phyloP scores from a whole-genome alignment of 148 eudicot species.

The Simmondsia chinensis region DNA sequence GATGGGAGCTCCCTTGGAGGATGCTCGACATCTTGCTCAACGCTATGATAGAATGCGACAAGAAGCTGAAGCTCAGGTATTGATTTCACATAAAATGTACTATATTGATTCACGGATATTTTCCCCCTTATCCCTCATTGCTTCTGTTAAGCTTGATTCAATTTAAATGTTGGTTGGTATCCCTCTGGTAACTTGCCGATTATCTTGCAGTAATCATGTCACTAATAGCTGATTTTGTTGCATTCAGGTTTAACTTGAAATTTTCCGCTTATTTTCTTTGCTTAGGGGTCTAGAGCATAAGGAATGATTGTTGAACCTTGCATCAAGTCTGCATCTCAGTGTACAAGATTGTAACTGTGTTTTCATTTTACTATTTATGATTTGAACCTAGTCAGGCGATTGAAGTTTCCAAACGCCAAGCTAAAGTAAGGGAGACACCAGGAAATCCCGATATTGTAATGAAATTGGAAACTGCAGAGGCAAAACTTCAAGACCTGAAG shows the following conservation, averaged over 20 bases:
- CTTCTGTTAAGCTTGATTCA: too few species aligned
- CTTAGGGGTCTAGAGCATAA: background rate
- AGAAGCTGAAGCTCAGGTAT: constrained; percentile 99
- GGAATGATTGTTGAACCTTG: background rate
- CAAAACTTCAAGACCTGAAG: constrained; percentile 80
- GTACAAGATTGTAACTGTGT: too few species aligned
- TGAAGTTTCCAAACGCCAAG: constrained; percentile 86
- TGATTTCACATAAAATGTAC: too few species aligned
- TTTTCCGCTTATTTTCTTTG: too few species aligned
- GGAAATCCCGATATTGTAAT: constrained; percentile 73
- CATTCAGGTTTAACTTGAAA: too few species aligned
- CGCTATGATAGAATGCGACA: constrained; percentile 95
- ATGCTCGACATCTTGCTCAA: constrained; percentile 98
- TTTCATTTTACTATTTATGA: too few species aligned
- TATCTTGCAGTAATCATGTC: too few species aligned
- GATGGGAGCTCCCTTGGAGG: constrained; percentile 97
- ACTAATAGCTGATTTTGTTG: too few species aligned
- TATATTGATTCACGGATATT: too few species aligned
- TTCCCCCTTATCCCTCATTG: too few species aligned
- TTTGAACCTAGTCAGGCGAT: constrained; percentile 81
- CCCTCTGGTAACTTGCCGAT: too few species aligned
- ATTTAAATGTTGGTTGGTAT: too few species aligned
- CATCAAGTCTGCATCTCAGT: background rate
- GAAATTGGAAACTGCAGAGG: constrained; percentile 82
- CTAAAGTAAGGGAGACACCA: constrained; percentile 65